These are phyloP conservation scores for Tarenaya hassleriana DNA, from an alignment of 345 rosid species.

Conservation along the genomic window DNA sequence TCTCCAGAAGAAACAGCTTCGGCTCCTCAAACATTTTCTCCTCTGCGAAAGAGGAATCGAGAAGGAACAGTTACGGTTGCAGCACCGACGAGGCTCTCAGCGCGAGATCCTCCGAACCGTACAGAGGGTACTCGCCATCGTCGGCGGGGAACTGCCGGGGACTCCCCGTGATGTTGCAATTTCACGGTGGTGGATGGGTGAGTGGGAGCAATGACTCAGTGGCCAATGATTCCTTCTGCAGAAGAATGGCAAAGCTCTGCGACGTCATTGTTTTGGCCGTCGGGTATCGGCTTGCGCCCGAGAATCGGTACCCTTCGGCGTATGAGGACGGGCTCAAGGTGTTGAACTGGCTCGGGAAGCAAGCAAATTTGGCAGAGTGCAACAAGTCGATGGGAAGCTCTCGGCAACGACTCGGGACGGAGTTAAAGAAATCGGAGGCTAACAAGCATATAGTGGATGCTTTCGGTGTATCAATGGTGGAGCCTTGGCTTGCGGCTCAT, in stretches of 20 bases:
- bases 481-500: constrained; percentile 93
- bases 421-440: constrained; percentile 56
- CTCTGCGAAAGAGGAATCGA: constrained; percentile 26
- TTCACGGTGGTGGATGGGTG: constrained; percentile 96
- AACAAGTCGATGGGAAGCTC: constrained; percentile 60
- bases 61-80: constrained; percentile 48
- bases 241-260: constrained; percentile 68
- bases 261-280: constrained; percentile 89
- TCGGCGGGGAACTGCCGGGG: constrained; percentile 33
- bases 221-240: constrained; percentile 76
- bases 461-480: constrained; percentile 86
- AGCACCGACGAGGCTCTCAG: constrained; percentile 35
- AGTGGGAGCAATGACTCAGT: constrained; percentile 89
- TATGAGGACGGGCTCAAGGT: constrained; percentile 78
- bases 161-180: constrained; percentile 79
- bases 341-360: constrained; percentile 87
- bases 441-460: constrained; percentile 61
- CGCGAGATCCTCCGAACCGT: constrained; percentile 49
- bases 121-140: constrained; percentile 67
- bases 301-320: constrained; percentile 81
- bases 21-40: constrained; percentile 28
- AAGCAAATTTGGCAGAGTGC: constrained; percentile 90
- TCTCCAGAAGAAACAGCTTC: constrained; percentile 46
- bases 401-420: constrained; percentile 37
- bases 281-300: constrained; percentile 81